phyloP scores from a whole-genome alignment of 306 rosid species.

The Medicago lupulina region DNA sequence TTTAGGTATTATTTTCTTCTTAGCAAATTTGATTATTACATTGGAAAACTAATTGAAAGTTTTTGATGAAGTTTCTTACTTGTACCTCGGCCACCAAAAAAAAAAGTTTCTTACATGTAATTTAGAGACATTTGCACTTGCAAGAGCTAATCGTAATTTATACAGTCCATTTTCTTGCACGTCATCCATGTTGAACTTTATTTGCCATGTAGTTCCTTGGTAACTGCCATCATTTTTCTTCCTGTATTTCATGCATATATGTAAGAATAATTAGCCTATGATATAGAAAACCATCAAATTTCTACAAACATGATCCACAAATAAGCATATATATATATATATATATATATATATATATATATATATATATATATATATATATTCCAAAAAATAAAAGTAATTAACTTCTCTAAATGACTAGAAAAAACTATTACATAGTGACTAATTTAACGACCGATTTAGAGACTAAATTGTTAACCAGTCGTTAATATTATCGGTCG shows the following conservation, averaged over 20 bases:
- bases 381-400: background rate
- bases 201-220: constrained; percentile 93
- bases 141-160: constrained; percentile 72
- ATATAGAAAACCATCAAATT: background rate
- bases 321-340: background rate
- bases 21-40: background rate
- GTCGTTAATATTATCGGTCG: too few relatives aligned
- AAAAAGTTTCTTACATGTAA: constrained; percentile 62
- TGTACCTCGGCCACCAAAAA: too few relatives aligned
- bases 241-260: constrained; percentile 46
- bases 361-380: background rate
- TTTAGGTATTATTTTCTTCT: too few relatives aligned
- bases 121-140: constrained; percentile 73
- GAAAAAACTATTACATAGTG: too few relatives aligned
- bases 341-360: background rate
- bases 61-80: constrained; percentile 45
- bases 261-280: background rate
- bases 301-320: background rate
- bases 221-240: constrained; percentile 61
- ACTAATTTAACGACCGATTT: too few relatives aligned
- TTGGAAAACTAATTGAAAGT: background rate
- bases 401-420: background rate
- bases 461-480: too few relatives aligned
- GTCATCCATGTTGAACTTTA: constrained; percentile 60
- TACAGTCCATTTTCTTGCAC: constrained; percentile 55